phyloP scores from a whole-genome alignment of 768 basidiomycete genomes.

The Cyclocybe cylindracea region DNA sequence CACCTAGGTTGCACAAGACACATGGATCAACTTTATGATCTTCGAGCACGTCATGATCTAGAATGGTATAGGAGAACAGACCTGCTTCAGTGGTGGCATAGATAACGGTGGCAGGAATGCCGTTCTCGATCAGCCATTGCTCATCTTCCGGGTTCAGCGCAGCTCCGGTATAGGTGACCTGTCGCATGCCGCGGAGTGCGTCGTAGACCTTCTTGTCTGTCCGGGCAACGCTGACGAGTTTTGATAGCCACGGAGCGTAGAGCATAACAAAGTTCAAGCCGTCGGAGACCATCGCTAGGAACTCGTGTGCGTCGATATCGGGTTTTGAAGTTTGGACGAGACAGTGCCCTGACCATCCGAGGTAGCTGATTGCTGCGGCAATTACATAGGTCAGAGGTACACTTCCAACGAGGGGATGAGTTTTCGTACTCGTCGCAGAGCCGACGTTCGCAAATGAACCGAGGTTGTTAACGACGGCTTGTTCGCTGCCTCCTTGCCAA shows the following conservation, averaged over 20 bases:
- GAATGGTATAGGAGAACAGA: not conserved
- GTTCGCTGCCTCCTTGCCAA: slow-evolving; percentile 10
- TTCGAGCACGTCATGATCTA: too few relatives aligned
- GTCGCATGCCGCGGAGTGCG: slow-evolving; percentile 15
- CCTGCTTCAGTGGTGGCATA: slow-evolving; percentile 8
- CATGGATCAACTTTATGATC: too few relatives aligned
- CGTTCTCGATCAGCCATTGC: slow-evolving; percentile 9
- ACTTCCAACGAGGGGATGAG: not conserved
- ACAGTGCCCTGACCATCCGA: slow-evolving; percentile 18
- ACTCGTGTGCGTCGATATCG: slow-evolving; percentile 18
- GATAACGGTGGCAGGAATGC: slow-evolving; percentile 4
- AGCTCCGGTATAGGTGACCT: slow-evolving; percentile 22
- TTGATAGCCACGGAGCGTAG: slow-evolving; percentile 22
- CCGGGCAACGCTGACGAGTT: slow-evolving; percentile 13
- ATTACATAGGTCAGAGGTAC: not conserved
- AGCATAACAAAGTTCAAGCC: slow-evolving; percentile 18
- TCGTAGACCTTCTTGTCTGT: slow-evolving; percentile 5
- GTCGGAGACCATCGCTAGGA: slow-evolving; percentile 18
- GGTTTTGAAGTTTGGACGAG: slow-evolving; percentile 20
- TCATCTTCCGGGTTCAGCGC: slow-evolving; percentile 15
- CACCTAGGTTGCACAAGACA: not conserved
- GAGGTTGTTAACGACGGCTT: slow-evolving; percentile 10
- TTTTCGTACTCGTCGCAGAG: slow-evolving; percentile 10
- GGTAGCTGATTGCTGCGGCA: slow-evolving; percentile 15
- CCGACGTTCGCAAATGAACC: slow-evolving; percentile 15